Evolutionary conservation across 2,329 filamentous ascomycete genomes (phyloP), one percentile per base, ranked within the genome.

Genomic region (Penicillium sp.): DNA sequence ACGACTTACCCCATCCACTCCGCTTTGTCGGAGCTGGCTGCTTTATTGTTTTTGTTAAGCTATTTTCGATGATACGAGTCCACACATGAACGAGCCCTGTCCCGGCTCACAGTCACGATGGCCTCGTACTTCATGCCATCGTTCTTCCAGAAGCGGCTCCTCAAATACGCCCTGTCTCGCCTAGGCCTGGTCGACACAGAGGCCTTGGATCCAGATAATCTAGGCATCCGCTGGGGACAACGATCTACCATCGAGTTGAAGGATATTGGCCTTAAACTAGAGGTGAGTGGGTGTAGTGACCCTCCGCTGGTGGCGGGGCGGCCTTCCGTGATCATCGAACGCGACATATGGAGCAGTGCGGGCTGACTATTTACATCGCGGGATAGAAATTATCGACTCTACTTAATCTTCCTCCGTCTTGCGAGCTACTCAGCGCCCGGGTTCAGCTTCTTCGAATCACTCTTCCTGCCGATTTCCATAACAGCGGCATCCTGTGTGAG

Each of bases 161-260:
- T 97, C 63, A 88, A 91, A 65, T 96, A 94, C 79, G 91, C 88
- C 49, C 80, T 99, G 41, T 88, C 89, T 25, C 87, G 88, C 57
- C 82, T 96, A 58, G 92, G 96, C 66, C 82, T 97, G 54, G 84
- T 99, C 58, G 94, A 97, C 69, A 89, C 91, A 56, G 89, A 95
- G 70, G 87, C 89, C 13, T 79, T 97, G 64, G 90, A 97, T 69
- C 82, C 94, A 60, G 91, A 94, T 63, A 91, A 91, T 65, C 78
- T 97, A 61, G 91, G 95, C 66, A 85, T 97, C 65, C 87, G 87
- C 45, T 84, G 91, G 75, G 94, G 94, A 34, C 87, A 88, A 73
- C 87, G 88, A 64, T 94, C 88, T 40, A 88, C 89, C 0, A 83
- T 97, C 44, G 92, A 96, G 74, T 87, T 97, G 65, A 86, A 88